Evolutionary conservation across 2,329 filamentous ascomycete species (phyloP).

Genomic region (Blastomyces gilchristii): DNA sequence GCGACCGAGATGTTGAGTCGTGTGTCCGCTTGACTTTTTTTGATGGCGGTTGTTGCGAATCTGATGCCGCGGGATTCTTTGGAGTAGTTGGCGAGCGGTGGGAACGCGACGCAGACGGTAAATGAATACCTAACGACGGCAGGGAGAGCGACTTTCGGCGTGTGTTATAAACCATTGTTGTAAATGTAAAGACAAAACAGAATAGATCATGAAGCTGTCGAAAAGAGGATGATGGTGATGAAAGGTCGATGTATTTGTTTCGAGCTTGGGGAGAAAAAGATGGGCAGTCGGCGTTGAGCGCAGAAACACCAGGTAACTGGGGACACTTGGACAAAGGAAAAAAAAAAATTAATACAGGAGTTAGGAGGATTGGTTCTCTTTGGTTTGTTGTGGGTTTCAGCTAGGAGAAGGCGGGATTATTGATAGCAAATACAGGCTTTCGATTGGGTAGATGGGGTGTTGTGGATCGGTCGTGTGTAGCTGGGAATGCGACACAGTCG

Average conservation of each 20-base stretch:
- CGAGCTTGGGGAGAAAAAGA: not conserved
- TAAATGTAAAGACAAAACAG: constrained; percentile 9
- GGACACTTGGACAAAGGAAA: constrained; percentile 3
- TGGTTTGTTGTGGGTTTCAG: constrained; percentile 14
- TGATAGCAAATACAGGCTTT: constrained; percentile 7
- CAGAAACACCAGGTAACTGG: constrained; percentile 4
- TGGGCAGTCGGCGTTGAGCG: not conserved
- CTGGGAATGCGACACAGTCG: constrained; percentile 2
- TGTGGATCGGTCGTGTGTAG: constrained; percentile 2
- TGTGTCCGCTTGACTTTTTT: constrained; percentile 77
- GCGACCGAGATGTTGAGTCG: constrained; percentile 37
- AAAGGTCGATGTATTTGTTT: not conserved
- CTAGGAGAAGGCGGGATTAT: constrained; percentile 7
- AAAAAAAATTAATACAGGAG: constrained; percentile 7
- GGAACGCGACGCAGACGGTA: constrained; percentile 51
- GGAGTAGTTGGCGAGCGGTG: constrained; percentile 52
- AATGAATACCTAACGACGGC: constrained; percentile 82
- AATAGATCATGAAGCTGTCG: constrained; percentile 12
- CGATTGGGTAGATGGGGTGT: constrained; percentile 7
- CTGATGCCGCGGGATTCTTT: constrained; percentile 50
- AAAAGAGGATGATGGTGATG: constrained; percentile 7
- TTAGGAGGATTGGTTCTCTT: constrained; percentile 7
- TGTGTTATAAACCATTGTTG: constrained; percentile 84
- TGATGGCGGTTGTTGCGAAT: constrained; percentile 42
- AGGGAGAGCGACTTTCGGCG: constrained; percentile 91